Evolutionary conservation across 1,139 yeast genomes (phyloP), one percentile per base, ranked within the genome.

Genomic region (Kurtzmaniella quercitrusa): DNA sequence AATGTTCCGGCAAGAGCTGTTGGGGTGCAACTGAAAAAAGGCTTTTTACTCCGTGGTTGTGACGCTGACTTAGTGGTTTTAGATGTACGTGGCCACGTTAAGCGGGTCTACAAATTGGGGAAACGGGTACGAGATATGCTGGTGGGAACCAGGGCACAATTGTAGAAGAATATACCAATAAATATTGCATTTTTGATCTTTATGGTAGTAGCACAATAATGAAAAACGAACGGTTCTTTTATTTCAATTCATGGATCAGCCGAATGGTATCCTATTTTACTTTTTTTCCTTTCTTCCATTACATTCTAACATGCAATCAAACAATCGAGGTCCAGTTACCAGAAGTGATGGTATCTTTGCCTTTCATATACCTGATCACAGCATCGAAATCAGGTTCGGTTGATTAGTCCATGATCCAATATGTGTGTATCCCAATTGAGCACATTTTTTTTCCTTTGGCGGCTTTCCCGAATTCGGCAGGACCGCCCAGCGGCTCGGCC

Each of bases 41-140:
- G 86, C 1, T 77, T 70, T 57, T 69, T 80, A 52, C 63, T 66
- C 42, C 63, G 60, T 3, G 83, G 83, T 2, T 76, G 82, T 54
- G 82, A 78, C 55, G 85, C 85, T 11, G 85, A 80, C 53, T 65
- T 80, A 50, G 77, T 78, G 16, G 72, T 80, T 6, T 55, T 80
- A 49, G 73, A 73, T 52, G 50, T 59, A 8, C 50, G 60, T 3
- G 84, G 82, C 14, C 64, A 65, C 48, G 73, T 80, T 43, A 65
- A 70, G 53, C 61, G 61, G 42, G 79, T 80, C 15, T 80, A 66
- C 63, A 80, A 80, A 59, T 65, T 79, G 41, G 82, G 82, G 21
- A 58, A 63, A 37, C 59, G 60, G 48, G 60, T 71, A 29, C 48
- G 41, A 23, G 40, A 29, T 19, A 39, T 18, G 3, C 21, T 8